These are phyloP conservation scores for Serpula lacrymans DNA, from an alignment of 768 basidiomycete genomes.

Conservation along the genomic window DNA sequence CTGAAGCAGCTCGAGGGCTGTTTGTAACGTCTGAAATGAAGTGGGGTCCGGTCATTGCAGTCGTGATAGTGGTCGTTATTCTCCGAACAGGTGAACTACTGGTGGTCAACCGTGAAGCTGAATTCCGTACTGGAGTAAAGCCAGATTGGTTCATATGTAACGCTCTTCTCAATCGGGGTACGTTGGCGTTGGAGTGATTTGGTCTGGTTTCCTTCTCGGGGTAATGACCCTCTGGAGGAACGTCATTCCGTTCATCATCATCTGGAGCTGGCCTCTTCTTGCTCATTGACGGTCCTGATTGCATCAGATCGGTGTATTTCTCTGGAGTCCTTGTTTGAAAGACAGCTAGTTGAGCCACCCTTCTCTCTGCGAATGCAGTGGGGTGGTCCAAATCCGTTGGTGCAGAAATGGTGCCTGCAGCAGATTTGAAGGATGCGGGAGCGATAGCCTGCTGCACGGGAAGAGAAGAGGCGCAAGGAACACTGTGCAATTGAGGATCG, in stretches of 20 bases:
- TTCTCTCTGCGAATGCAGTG: conserved; percentile 56
- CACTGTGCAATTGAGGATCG: conserved; percentile 11
- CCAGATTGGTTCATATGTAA: conserved; percentile 57
- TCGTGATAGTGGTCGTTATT: conserved; percentile 30
- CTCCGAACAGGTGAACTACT: conserved; percentile 49
- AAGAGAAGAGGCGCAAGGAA: conserved; percentile 12
- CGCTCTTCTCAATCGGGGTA: conserved; percentile 59
- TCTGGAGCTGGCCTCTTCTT: conserved; percentile 77
- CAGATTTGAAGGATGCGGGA: conserved; percentile 15
- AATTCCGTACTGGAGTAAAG: conserved; percentile 69
- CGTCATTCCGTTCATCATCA: conserved; percentile 61
- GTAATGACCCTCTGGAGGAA: conserved; percentile 67
- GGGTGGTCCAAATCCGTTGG: conserved; percentile 42
- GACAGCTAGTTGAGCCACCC: conserved; percentile 33
- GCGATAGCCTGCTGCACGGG: conserved; percentile 14
- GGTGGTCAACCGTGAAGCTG: conserved; percentile 36
- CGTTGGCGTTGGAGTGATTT: conserved; percentile 40
- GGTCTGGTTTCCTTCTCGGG: no score
- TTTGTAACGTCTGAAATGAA: conserved; percentile 63
- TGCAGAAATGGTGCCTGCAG: conserved; percentile 43
- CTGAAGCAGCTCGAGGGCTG: conserved; percentile 42
- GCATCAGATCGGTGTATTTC: conserved; percentile 26
- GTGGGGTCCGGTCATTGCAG: conserved; percentile 33
- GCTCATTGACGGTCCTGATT: conserved; percentile 42
- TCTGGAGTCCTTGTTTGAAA: conserved; percentile 57